phyloP scores from a whole-genome alignment of 805 yeast genomes.

The Brettanomyces sp. region DNA sequence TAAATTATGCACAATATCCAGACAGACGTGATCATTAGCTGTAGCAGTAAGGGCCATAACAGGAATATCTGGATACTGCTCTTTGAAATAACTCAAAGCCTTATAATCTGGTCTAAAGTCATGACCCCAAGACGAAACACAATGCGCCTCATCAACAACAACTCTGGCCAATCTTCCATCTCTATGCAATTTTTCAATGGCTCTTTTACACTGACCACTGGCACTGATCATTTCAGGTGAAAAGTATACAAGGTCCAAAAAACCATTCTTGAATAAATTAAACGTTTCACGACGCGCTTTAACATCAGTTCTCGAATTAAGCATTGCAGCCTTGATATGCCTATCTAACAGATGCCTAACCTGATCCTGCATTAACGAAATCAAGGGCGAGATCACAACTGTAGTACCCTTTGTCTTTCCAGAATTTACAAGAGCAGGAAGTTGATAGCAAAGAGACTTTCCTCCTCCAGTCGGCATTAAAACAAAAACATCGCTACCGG shows the following conservation, averaged over 20 bases:
- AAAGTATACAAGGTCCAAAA: slow-evolving; percentile 67
- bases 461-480: slow-evolving; percentile 99
- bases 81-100: slow-evolving; percentile 63
- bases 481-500: slow-evolving; percentile 84
- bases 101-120: slow-evolving; percentile 96
- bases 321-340: slow-evolving; percentile 76
- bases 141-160: slow-evolving; percentile 96
- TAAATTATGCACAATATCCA: slow-evolving; percentile 78
- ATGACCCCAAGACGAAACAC: slow-evolving; percentile 98
- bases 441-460: slow-evolving; percentile 88
- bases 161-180: slow-evolving; percentile 63
- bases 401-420: slow-evolving; percentile 81
- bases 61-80: slow-evolving; percentile 70
- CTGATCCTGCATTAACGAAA: slow-evolving; percentile 96
- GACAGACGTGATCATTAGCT: slow-evolving; percentile 81
- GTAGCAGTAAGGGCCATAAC: slow-evolving; percentile 96
- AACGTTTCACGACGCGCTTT: slow-evolving; percentile 57
- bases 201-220: slow-evolving; percentile 56
- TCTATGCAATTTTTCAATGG: slow-evolving; percentile 48
- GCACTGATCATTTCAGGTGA: slow-evolving; percentile 93
- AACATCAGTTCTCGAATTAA: slow-evolving; percentile 64
- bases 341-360: slow-evolving; percentile 66
- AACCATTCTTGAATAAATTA: slow-evolving; percentile 53
- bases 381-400: slow-evolving; percentile 86
- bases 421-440: slow-evolving; percentile 75